phyloP scores from a whole-genome alignment of 2,329 filamentous ascomycete genomes.

The Sporothrix dimorphospora region DNA sequence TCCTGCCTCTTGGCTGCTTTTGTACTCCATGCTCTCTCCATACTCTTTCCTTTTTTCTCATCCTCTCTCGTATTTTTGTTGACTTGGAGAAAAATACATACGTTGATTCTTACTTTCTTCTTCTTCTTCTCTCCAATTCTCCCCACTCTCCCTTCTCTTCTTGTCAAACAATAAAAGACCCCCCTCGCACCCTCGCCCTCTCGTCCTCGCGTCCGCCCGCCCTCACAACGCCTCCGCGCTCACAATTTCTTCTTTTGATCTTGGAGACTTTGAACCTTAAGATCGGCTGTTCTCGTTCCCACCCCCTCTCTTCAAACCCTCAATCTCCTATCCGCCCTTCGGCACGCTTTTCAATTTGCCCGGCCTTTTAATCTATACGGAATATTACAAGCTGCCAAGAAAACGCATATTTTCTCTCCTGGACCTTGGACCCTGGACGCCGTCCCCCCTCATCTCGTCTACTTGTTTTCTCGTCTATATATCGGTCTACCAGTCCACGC shows the following conservation, averaged over 20 bases:
- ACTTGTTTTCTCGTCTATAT: neutral
- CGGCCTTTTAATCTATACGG: slow-evolving; percentile 19
- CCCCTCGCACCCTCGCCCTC: neutral
- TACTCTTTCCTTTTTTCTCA: neutral
- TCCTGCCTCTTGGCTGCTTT: slow-evolving; percentile 1
- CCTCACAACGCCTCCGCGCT: neutral
- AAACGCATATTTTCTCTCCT: neutral
- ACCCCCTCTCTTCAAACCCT: neutral
- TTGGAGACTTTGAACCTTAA: neutral
- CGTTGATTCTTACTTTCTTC: neutral
- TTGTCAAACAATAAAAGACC: too few species aligned
- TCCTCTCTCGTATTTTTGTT: neutral
- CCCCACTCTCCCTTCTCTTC: neutral
- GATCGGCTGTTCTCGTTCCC: neutral
- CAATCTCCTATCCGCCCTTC: slow-evolving; percentile 15
- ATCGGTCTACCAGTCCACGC: neutral
- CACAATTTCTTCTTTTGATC: neutral
- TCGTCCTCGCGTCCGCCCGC: too few species aligned
- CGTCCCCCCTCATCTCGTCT: neutral
- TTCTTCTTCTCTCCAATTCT: slow-evolving; percentile 3
- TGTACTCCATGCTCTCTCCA: neutral
- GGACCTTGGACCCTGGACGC: neutral
- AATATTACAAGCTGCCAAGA: slow-evolving; percentile 16
- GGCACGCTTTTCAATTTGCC: neutral
- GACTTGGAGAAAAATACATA: neutral